Base-by-base conservation (phyloP, 2,329 filamentous ascomycete genomes). In the Fusarium sp. region DNA sequence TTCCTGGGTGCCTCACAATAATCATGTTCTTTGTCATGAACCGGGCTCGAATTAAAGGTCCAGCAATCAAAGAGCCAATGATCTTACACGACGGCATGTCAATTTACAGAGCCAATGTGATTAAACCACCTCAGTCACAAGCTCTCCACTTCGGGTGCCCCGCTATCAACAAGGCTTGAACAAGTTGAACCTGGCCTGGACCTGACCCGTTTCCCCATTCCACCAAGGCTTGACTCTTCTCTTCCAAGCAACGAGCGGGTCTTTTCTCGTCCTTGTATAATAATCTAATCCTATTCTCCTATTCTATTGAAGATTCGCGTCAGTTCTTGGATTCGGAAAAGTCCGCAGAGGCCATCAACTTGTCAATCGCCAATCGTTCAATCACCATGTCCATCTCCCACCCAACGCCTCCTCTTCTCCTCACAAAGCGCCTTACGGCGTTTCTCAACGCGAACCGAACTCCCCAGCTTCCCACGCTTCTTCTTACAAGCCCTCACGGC, bases 401-500 rank as follows among this genome's bases (percentile, higher is more conserved):
- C 55, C 83, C 85, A 29, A 85, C 86, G 41, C 87, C 88, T 41
- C 87, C 88, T 31, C 84, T 90, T 64, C 85, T 94, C 82, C 85
- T 94, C 68, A 90, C 88, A 39, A 91, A 91, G 79, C 88, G 88
- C 69, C 86, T 92, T 73, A 90, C 89, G 33, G 82, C 86, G 66
- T 91, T 91, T 80, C 87, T 92, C 51, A 84, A 86, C 77, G 82
- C 86, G 69, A 88, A 90, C 79, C 87, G 89, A 71, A 87, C 86
- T 12, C 79, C 88, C 8, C 83, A 86, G 66, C 83, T 91, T 37
- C 88, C 88, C 67, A 89, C 89, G 7, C 85, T 89, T 61, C 85
- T 91, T 67, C 84, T 92, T 48, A 87, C 88, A 51, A 89, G 88
- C 6, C 83, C 86, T 3, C 86, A 87, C 42, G 90, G 90, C 74